Conservation (phyloP, 148 eudicot species). For the Tetragonia tetragonoides region DNA sequence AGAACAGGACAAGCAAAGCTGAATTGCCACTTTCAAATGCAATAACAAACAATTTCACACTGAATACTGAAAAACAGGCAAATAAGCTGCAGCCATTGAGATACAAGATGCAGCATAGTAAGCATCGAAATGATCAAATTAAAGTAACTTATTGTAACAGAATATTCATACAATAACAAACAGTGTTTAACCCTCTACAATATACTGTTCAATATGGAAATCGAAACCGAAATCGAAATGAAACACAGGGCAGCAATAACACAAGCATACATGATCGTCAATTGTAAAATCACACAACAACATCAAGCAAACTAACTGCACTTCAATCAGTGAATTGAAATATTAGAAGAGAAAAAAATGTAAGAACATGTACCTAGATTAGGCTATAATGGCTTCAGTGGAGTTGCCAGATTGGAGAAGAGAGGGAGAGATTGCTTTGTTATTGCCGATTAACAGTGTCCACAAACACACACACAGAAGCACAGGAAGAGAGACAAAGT, state of each 20-base stretch:
- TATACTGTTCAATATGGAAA: background rate
- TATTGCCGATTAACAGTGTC: background rate
- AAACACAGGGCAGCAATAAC: background rate
- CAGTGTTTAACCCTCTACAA: too few species aligned
- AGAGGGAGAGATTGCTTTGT: conserved; percentile 4
- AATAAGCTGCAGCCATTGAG: background rate
- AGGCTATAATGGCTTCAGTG: background rate
- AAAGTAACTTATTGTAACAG: too few species aligned
- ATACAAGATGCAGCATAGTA: too few species aligned
- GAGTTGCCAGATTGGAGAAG: background rate
- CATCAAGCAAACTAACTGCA: background rate
- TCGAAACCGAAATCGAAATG: background rate
- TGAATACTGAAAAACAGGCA: background rate
- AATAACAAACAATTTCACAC: background rate
- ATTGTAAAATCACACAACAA: background rate
- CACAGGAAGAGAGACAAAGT: too few species aligned
- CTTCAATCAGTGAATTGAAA: background rate
- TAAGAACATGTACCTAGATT: background rate
- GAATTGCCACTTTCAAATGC: background rate
- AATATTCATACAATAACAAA: too few species aligned
- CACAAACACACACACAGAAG: too few species aligned
- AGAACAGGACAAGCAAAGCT: background rate
- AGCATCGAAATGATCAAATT: too few species aligned
- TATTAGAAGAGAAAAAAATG: background rate
- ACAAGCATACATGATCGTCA: background rate